Conservation (phyloP, 2,329 filamentous ascomycete genomes). For the Boeremia exigua region DNA sequence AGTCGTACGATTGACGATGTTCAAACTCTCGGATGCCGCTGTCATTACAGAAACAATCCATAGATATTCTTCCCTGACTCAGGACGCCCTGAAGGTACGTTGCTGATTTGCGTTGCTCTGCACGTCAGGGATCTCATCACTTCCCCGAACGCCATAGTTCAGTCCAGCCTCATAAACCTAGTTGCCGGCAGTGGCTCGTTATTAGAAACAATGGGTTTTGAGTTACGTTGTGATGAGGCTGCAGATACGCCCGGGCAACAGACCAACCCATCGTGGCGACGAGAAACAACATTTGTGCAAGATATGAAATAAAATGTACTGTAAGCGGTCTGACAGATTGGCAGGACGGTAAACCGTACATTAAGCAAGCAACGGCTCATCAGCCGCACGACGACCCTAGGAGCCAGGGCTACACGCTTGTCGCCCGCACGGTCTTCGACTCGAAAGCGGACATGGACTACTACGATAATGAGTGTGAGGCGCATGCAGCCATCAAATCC, state of each 20-base stretch:
- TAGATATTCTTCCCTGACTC: conserved; percentile 42
- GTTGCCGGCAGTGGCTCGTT: conserved; percentile 2
- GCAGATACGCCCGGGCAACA: conserved; percentile 13
- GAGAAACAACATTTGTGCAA: neutral
- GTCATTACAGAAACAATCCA: conserved; percentile 37
- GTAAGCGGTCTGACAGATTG: neutral
- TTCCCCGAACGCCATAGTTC: conserved; percentile 14
- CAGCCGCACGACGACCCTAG: conserved; percentile 63
- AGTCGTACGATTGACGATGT: conserved; percentile 46
- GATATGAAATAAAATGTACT: neutral
- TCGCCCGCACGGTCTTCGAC: conserved; percentile 68
- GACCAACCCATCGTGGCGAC: neutral
- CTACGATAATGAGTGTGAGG: conserved; percentile 67
- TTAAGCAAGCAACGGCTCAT: conserved; percentile 64
- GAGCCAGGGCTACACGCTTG: conserved; percentile 69
- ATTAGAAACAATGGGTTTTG: neutral
- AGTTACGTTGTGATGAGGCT: conserved; percentile 20
- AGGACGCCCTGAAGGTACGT: conserved; percentile 46
- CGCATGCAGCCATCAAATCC: conserved; percentile 59
- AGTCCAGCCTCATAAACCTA: conserved; percentile 14
- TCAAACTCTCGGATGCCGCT: conserved; percentile 43
- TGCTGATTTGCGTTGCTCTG: conserved; percentile 15
- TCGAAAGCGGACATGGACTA: conserved; percentile 72
- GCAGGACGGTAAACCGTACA: conserved; percentile 75
- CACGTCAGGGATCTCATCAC: conserved; percentile 27